Conservation (phyloP, 2,329 filamentous ascomycete genomes). For the Arthroderma sp. region DNA sequence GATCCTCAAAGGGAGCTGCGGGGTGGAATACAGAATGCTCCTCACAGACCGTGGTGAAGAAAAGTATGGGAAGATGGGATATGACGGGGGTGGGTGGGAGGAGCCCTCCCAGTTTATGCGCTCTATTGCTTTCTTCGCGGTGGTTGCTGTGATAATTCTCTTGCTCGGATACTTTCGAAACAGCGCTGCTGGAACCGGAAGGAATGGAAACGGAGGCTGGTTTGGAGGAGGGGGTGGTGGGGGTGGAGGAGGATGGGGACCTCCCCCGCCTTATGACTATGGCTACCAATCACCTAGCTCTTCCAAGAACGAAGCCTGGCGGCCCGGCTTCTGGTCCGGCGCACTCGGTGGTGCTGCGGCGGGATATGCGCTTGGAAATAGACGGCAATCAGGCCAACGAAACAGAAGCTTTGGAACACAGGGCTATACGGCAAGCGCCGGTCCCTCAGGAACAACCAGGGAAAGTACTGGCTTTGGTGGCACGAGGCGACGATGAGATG, state of each 20-base stretch:
- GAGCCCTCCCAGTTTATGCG: neutral
- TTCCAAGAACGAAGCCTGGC: slow-evolving; percentile 21
- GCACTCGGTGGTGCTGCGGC: slow-evolving; percentile 28
- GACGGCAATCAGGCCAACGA: slow-evolving; percentile 3
- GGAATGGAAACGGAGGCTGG: slow-evolving; percentile 33
- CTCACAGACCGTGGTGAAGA: slow-evolving; percentile 65
- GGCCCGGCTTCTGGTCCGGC: slow-evolving; percentile 36
- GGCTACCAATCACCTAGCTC: slow-evolving; percentile 15
- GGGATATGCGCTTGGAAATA: slow-evolving; percentile 29
- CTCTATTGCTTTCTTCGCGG: slow-evolving; percentile 2
- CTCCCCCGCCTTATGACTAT: slow-evolving; percentile 31
- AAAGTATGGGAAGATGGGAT: slow-evolving; percentile 44
- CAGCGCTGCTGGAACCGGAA: slow-evolving; percentile 26
- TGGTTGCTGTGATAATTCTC: slow-evolving; percentile 21
- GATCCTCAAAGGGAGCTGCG: slow-evolving; percentile 84
- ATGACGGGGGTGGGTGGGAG: slow-evolving; percentile 12
- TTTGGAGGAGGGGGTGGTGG: slow-evolving; percentile 12
- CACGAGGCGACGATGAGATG: slow-evolving; percentile 6
- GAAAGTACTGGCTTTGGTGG: slow-evolving; percentile 10
- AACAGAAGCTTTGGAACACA: neutral
- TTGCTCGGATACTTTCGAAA: slow-evolving; percentile 16
- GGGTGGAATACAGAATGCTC: slow-evolving; percentile 71
- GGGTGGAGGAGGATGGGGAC: slow-evolving; percentile 12
- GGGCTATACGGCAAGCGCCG: slow-evolving; percentile 3
- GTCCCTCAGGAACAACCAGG: slow-evolving; percentile 5